Conservation (phyloP, 2,329 filamentous ascomycete species). For the Endothia cerciana region DNA sequence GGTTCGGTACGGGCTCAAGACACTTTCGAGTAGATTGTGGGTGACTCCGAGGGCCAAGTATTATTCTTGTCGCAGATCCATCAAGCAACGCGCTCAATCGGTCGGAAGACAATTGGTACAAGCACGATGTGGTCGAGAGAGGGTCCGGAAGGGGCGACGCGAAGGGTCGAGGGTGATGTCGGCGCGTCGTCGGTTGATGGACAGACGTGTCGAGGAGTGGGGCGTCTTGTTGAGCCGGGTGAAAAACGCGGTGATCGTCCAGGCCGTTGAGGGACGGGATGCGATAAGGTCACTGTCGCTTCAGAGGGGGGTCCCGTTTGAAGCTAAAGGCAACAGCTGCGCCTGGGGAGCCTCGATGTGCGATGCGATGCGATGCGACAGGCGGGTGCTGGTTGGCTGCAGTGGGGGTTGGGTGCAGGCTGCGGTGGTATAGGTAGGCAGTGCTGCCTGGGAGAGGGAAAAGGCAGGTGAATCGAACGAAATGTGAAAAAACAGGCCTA, state of each 20-base stretch:
- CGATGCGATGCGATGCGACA: slow-evolving; percentile 26
- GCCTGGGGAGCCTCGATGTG: slow-evolving; percentile 9
- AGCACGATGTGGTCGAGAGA: slow-evolving; percentile 8
- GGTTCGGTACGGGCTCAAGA: slow-evolving; percentile 24
- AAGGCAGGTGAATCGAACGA: slow-evolving; percentile 37
- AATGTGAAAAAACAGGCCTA: slow-evolving; percentile 45
- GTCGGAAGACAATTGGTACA: slow-evolving; percentile 5
- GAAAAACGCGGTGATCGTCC: slow-evolving; percentile 8
- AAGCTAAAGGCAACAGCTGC: slow-evolving; percentile 15
- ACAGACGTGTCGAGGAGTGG: slow-evolving; percentile 18
- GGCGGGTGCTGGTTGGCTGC: slow-evolving; percentile 24
- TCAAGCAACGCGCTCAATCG: slow-evolving; percentile 25
- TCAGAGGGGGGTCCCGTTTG: neutral
- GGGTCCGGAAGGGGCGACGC: slow-evolving; percentile 20
- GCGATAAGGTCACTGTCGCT: slow-evolving; percentile 19
- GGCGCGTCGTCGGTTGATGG: slow-evolving; percentile 26
- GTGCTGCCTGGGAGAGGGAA: slow-evolving; percentile 18
- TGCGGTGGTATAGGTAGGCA: slow-evolving; percentile 14
- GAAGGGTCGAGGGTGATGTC: slow-evolving; percentile 12
- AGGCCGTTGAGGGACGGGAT: slow-evolving; percentile 9
- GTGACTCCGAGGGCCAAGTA: slow-evolving; percentile 27
- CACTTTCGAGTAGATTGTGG: slow-evolving; percentile 34
- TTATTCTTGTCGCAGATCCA: slow-evolving; percentile 46
- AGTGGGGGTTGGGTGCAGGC: slow-evolving; percentile 16
- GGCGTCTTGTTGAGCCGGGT: slow-evolving; percentile 6